Percentiles rank a stretch among this genome's conserved stretches.
phyloP scores from a whole-genome alignment of 140 eudicot genomes.

The Cichorium intybus region DNA sequence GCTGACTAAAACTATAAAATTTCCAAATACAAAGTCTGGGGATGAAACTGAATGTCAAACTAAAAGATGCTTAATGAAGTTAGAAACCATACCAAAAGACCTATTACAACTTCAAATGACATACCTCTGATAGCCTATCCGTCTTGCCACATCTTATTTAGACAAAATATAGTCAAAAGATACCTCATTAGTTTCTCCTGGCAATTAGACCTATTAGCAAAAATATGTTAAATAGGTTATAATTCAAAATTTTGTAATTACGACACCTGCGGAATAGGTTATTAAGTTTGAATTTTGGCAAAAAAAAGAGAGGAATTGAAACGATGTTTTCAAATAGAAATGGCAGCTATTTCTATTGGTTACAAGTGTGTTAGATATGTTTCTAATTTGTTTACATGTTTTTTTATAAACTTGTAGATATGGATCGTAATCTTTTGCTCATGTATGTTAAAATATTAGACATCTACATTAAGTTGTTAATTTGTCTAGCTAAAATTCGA shows the following conservation, averaged over 20 bases:
- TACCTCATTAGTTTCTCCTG: slow-evolving; percentile 36
- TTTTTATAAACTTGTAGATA: too few species aligned
- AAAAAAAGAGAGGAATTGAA: neutral
- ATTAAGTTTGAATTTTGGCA: neutral
- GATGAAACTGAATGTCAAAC: slow-evolving; percentile 25
- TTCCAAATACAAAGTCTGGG: neutral
- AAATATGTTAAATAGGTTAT: neutral
- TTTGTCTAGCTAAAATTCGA: too few species aligned
- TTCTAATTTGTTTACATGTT: too few species aligned
- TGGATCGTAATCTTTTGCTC: too few species aligned
- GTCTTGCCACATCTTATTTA: slow-evolving; percentile 17
- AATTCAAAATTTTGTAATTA: neutral
- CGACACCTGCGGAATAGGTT: neutral
- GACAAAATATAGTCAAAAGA: slow-evolving; percentile 30
- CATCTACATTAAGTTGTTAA: too few species aligned
- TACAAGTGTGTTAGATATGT: too few species aligned
- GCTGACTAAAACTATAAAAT: slow-evolving; percentile 14
- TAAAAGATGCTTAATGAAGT: slow-evolving; percentile 25
- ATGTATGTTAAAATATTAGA: too few species aligned
- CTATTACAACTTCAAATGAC: slow-evolving; percentile 19
- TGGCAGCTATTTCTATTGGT: neutral
- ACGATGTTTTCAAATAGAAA: slow-evolving; percentile 12
- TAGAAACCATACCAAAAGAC: slow-evolving; percentile 15
- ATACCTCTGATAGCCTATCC: slow-evolving; percentile 12
- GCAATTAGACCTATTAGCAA: slow-evolving; percentile 30